Base-by-base conservation (phyloP, 129 eudicot genomes). In the Lactuca sativa region DNA sequence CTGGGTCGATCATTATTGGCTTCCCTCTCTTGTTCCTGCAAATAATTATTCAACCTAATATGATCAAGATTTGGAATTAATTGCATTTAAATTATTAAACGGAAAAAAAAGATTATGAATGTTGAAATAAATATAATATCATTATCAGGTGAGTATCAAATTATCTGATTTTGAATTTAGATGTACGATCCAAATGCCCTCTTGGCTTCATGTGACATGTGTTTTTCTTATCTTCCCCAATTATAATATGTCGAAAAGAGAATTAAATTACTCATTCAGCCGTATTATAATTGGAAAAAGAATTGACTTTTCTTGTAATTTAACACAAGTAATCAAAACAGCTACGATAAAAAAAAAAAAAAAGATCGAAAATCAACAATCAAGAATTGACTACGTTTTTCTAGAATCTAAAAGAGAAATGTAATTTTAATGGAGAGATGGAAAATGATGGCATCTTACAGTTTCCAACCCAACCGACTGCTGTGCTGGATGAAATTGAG, bases 1-100 rank as follows among this genome's bases (percentile, higher is more conserved):
- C 97, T 49, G 99, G 99, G 71, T 93, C 99, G 15, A 93, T 87
- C 73, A 93, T 85, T 1, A 93, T 87, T 56, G 99, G 99, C 75
- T 83, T 93, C 65, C 90, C 99, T 81, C 99, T 90, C 62, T 93
- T 93, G 78, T 85, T 90, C 86, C 99, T 93, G 85, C 59, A 76
- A 33, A 51, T 37, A 0, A 33, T 18, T 18, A 34, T 3, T 43
- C 30, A 15, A 56, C 5, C 3, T 67, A 38, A 56, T 32, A 21
- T 18, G 0, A 18, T 18, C 21, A 18, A 18, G 21, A 43, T 40
- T 6, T 40, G 44, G 44, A 40, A 6, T 40, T 40, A 40, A 7
- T 40, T 40, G 11, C 47, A 1, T 40, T 9, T 40, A 40, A 40
- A 9, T 40, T 40, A 40, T 5, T 1, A 5, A 40, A 40, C 7